phyloP scores from a whole-genome alignment of 2,329 filamentous ascomycete genomes.

The Colletotrichum liriopes region DNA sequence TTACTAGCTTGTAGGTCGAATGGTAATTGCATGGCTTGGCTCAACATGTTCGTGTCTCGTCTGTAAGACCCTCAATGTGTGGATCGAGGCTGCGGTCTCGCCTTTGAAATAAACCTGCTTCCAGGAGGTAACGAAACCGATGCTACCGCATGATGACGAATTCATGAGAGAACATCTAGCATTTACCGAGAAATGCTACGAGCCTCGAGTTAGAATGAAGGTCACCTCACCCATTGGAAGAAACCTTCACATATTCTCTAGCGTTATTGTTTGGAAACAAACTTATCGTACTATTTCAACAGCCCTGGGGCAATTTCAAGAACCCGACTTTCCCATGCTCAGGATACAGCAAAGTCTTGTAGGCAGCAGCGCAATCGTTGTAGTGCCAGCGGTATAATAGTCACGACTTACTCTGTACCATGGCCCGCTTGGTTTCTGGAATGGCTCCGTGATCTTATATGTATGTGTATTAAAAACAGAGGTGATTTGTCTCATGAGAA shows the following conservation, averaged over 20 bases:
- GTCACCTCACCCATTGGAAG: not conserved
- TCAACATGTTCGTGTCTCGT: not conserved
- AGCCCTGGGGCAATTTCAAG: not conserved
- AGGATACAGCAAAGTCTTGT: not conserved
- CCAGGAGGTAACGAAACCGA: not conserved
- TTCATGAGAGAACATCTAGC: not conserved
- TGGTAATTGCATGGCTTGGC: not conserved
- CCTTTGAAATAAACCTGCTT: no score
- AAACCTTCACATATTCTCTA: not conserved
- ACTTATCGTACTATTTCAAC: not conserved
- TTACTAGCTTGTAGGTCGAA: not conserved
- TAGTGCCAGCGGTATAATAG: not conserved
- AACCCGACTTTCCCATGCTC: not conserved
- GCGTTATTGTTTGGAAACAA: not conserved
- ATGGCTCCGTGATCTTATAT: not conserved
- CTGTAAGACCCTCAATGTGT: no score
- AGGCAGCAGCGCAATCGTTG: not conserved
- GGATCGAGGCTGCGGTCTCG: not conserved
- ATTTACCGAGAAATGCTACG: not conserved
- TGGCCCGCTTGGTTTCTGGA: not conserved
- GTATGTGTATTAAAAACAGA: slow-evolving; percentile 37
- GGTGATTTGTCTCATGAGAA: slow-evolving; percentile 39
- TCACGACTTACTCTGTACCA: not conserved
- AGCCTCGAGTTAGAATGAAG: not conserved
- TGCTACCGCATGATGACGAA: not conserved